Base-by-base conservation (phyloP, 2,329 filamentous ascomycete genomes). In the Kalaharituber pfeilii region DNA sequence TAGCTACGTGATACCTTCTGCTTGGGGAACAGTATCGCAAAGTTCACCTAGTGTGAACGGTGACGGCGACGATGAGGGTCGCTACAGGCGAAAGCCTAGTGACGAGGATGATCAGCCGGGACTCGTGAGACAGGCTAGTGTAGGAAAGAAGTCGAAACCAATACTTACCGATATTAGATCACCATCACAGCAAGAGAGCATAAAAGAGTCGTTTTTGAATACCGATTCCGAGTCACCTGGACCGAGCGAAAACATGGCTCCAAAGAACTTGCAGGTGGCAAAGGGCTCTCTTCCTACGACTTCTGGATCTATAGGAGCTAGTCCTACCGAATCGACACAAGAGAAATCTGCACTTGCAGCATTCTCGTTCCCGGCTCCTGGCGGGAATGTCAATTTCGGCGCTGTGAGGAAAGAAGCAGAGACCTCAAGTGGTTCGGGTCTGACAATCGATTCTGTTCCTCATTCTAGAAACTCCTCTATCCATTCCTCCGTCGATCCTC, bases 1-100 rank as follows among this genome's bases (percentile, higher is more conserved):
- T 2, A 86, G 82, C 61, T 76, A 79, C 30, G 82, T 77, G 0
- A 84, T 86, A 65, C 82, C 83, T 1, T 76, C 79, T 20, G 79
- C 72, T 60, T 86, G 81, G 77, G 77, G 72, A 3, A 73, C 52
- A 62, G 70, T 62, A 68, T 74, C 63, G 55, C 65, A n/a, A 73
- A n/a, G n/a, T n/a, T 74, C n/a, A 69, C 69, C 11, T 72, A 72
- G 24, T 66, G 62, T 18, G 50, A 52, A 60, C 54, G 67, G 69
- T 47, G 71, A 70, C 45, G 68, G 69, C 6, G 76, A 62, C 26
- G 63, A 64, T 36, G 64, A 66, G 2, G 56, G 53, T 13, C 53
- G 53, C 27, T 44, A 52, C 26, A 28, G 29, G 18, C 36, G 24
- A n/a, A 47, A 29, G 20, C 26, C 22, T 33, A 42, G 42, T 9